These are phyloP conservation scores for Arthrobotrys entomopaga DNA, from an alignment of 2,329 filamentous ascomycete species.

Conservation along the genomic window DNA sequence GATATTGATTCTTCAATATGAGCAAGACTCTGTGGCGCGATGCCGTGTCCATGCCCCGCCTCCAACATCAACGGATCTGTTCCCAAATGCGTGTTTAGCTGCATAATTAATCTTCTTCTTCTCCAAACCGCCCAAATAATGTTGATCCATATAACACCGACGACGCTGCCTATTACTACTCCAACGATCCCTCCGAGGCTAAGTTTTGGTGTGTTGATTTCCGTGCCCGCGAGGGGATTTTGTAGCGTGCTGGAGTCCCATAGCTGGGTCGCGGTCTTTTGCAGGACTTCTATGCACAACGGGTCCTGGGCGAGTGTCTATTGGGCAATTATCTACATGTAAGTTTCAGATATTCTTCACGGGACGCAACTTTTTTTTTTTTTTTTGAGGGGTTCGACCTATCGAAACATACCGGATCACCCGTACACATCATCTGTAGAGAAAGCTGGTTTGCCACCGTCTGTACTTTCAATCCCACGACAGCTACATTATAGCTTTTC, in stretches of 20 bases:
- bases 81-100: slow-evolving; percentile 49
- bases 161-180: slow-evolving; percentile 43
- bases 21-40: slow-evolving; percentile 12
- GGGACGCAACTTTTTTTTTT: not conserved
- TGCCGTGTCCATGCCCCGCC: slow-evolving; percentile 16
- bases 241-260: slow-evolving; percentile 31
- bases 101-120: slow-evolving; percentile 38
- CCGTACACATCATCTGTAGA: slow-evolving; percentile 28
- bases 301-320: slow-evolving; percentile 19
- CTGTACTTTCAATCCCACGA: slow-evolving; percentile 48
- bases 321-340: not conserved
- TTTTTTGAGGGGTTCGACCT: not conserved
- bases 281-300: slow-evolving; percentile 5
- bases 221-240: slow-evolving; percentile 38
- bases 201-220: slow-evolving; percentile 30
- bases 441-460: slow-evolving; percentile 51
- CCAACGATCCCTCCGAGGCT: slow-evolving; percentile 41
- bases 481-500: slow-evolving; percentile 52
- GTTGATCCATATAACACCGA: slow-evolving; percentile 32
- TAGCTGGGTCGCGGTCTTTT: slow-evolving; percentile 7
- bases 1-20: slow-evolving; percentile 14
- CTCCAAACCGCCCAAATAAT: slow-evolving; percentile 45
- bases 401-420: slow-evolving; percentile 29
- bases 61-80: slow-evolving; percentile 40
- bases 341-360: slow-evolving; percentile 5